phyloP scores from a whole-genome alignment of 2,329 filamentous ascomycete species.

The Kalmusia sp. region DNA sequence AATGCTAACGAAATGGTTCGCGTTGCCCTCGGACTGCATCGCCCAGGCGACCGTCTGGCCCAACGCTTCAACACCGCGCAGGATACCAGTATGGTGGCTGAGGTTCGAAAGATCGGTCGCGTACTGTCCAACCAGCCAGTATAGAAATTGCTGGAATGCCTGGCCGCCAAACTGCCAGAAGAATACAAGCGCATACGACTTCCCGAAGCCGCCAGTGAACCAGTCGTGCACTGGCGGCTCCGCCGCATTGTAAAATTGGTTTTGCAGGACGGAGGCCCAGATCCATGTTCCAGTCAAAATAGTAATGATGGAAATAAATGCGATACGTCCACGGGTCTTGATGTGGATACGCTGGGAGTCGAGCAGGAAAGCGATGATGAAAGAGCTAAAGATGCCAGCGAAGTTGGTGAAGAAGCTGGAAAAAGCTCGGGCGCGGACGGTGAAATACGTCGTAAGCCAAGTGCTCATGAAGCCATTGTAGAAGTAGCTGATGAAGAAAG shows the following conservation, averaged over 20 bases:
- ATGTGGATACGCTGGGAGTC: conserved; percentile 43
- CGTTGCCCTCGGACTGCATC: conserved; percentile 45
- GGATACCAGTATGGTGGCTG: conserved; percentile 44
- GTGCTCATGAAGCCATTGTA: conserved; percentile 47
- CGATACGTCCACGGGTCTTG: conserved; percentile 40
- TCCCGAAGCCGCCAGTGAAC: conserved; percentile 44
- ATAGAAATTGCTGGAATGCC: conserved; percentile 46
- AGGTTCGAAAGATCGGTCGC: conserved; percentile 40
- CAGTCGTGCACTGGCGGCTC: conserved; percentile 40
- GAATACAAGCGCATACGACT: conserved; percentile 41
- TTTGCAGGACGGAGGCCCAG: conserved; percentile 42
- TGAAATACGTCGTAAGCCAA: conserved; percentile 45
- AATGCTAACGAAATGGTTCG: conserved; percentile 46
- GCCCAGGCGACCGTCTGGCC: conserved; percentile 47
- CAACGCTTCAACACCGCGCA: conserved; percentile 42
- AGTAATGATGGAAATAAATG: conserved; percentile 36
- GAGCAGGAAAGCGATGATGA: conserved; percentile 42
- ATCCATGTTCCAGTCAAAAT: conserved; percentile 44
- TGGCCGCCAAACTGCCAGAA: conserved; percentile 48
- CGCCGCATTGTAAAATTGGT: conserved; percentile 37
- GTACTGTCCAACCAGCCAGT: conserved; percentile 47
- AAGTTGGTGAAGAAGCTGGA: conserved; percentile 48
- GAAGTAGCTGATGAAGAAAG: conserved; percentile 49
- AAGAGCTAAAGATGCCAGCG: conserved; percentile 44
- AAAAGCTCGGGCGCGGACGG: conserved; percentile 43